Conservation (phyloP, 176 grass and related monocot species). For the Guadua angustifolia region DNA sequence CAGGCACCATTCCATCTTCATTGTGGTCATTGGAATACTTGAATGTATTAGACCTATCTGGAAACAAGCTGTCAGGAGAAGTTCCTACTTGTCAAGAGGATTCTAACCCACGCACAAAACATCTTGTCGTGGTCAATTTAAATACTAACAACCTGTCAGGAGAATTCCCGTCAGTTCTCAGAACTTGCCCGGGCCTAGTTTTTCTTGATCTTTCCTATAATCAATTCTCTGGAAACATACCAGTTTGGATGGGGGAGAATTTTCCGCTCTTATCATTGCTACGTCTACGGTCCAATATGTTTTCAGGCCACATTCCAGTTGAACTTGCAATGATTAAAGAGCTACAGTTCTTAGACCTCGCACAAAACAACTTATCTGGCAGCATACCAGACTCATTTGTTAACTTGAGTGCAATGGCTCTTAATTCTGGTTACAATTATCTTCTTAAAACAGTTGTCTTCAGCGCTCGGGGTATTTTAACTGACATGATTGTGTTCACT, state of each 20-base stretch:
- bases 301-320: slow-evolving; percentile 28
- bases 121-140: neutral
- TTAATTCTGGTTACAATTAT: neutral
- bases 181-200: neutral
- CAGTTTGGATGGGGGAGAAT: neutral
- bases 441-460: fast-evolving
- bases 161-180: slow-evolving; percentile 41
- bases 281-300: slow-evolving; percentile 40
- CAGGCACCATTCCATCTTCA: slow-evolving; percentile 37
- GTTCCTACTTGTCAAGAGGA: slow-evolving; percentile 32
- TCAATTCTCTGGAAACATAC: slow-evolving; percentile 7
- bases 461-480: neutral
- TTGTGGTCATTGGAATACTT: neutral
- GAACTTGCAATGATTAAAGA: neutral
- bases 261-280: neutral
- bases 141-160: slow-evolving; percentile 42
- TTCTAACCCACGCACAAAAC: neutral
- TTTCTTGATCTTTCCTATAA: slow-evolving; percentile 41
- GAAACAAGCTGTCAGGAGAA: slow-evolving; percentile 18
- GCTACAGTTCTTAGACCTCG: slow-evolving; percentile 45
- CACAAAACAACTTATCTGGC: slow-evolving; percentile 35
- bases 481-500: neutral
- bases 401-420: slow-evolving; percentile 34
- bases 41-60: neutral
- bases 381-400: slow-evolving; percentile 8